Base-by-base conservation (phyloP, 2,329 filamentous ascomycete species). In the Volutella citrinella region DNA sequence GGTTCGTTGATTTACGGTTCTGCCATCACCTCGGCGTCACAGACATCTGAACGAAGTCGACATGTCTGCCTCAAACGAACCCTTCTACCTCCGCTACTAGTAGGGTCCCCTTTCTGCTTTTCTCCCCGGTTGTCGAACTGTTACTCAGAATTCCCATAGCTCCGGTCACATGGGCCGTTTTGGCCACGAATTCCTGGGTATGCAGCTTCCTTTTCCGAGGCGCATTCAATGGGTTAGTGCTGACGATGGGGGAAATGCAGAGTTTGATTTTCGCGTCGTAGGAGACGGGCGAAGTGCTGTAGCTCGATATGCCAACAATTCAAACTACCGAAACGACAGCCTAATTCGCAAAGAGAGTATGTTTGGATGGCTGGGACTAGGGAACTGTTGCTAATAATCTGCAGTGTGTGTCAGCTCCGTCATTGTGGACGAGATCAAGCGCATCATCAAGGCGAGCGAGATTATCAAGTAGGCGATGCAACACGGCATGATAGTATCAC, bases 331-430 rank as follows among this genome's bases (percentile, higher is more conserved):
- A 57, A 98, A 98, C 66, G 93, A 98, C 62, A 96, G 90, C 45
- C 71, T 98, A 51, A 98, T 98, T 59, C 85, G 93, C 48, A 98
- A 98, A 90, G 93, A 98, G 72, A 98, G 93, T 96, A 72, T 52
- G 89, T n/a, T n/a, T n/a, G n/a, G n/a, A n/a, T n/a, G n/a, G n/a
- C n/a, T n/a, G n/a, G n/a, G n/a, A n/a, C n/a, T n/a, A n/a, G n/a
- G n/a, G n/a, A n/a, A n/a, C n/a, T n/a, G n/a, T 19, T 20, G 10
- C 47, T 54, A 20, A 54, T 26, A 26, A 11, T 15, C 39, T 30
- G 43, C 47, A 97, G 91, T 98, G 93, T 96, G 89, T 56, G 89
- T 98, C 44, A 96, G 90, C 69, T 83, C 88, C 22, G 70, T 90
- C 6, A 75, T 97, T 57, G 83, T 98, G 32, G 80, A 90, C 37